Percentiles rank a stretch among this genome's conserved stretches.
phyloP scores from a whole-genome alignment of 2,329 filamentous ascomycete genomes.

The Chaetomium globosum region DNA sequence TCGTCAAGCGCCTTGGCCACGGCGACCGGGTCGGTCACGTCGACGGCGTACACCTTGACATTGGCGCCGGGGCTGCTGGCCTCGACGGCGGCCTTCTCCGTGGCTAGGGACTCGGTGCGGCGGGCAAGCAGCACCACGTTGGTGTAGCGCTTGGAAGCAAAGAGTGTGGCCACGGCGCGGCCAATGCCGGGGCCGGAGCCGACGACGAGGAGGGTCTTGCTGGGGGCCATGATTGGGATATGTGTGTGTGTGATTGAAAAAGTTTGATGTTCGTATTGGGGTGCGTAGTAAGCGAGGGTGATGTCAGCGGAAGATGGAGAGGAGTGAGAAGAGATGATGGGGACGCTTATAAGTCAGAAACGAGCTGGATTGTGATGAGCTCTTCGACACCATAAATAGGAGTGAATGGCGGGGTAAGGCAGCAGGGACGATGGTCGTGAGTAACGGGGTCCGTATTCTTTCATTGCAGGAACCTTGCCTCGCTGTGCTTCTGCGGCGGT shows the following conservation, averaged over 20 bases:
- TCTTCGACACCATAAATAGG: not conserved
- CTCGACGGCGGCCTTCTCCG: slow-evolving; percentile 47
- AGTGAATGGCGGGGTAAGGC: slow-evolving; percentile 2
- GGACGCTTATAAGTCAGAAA: not conserved
- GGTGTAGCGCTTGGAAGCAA: slow-evolving; percentile 48
- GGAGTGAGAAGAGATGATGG: not conserved
- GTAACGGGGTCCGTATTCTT: not conserved
- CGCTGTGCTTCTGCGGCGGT: not conserved
- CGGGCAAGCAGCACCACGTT: slow-evolving; percentile 54
- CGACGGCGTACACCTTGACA: slow-evolving; percentile 49
- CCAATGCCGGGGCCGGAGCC: slow-evolving; percentile 55
- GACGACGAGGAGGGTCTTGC: slow-evolving; percentile 44
- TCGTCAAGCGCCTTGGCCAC: slow-evolving; percentile 46
- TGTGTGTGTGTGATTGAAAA: not conserved
- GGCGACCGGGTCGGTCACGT: slow-evolving; percentile 47
- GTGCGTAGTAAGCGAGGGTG: not conserved
- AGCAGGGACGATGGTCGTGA: not conserved
- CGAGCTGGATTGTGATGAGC: not conserved
- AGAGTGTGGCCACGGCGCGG: slow-evolving; percentile 45
- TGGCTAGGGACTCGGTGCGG: slow-evolving; percentile 45
- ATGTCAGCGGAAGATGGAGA: not conserved
- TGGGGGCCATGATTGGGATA: slow-evolving; percentile 18
- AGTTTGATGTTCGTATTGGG: not conserved
- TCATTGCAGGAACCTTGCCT: not conserved
- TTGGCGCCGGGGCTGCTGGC: slow-evolving; percentile 37